Evolutionary conservation across 805 yeast species (phyloP), one percentile per base, ranked within the genome.

Genomic region (Yarrowia bubula): DNA sequence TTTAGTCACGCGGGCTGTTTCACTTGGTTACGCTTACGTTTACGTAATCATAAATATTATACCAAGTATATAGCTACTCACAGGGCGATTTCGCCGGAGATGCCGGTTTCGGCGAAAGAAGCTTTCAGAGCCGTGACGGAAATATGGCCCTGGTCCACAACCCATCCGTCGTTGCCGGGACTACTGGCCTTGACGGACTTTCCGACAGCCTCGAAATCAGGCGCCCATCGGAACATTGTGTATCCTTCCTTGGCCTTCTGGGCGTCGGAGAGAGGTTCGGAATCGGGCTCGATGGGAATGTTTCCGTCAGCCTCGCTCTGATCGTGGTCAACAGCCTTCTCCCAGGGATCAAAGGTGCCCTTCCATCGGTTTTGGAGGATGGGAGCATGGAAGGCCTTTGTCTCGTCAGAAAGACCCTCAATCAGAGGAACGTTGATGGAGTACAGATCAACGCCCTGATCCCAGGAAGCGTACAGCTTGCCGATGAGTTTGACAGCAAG

Each of bases 341-440:
- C 68, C 44, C 69, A 53, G 31, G 71, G 72, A 51, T 73, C 75
- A 73, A 85, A 90, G 8, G 89, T 81, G 0, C 90, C 81, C 1
- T 82, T 80, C 98, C 98, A 95, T 69, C 80, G 77, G 75, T 93
- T 93, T 65, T 85, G 84, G 72, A 91, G 80, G 58, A 93, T 84
- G n/a, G 96, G 92, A 2, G 96, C 87, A 74, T 83, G 90, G 66
- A 80, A 73, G 42, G 88, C 83, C 70, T 83, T 86, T 1, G 96
- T 88, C 14, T 77, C 67, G 3, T 82, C 81, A n/a, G 79, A 70
- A 57, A 90, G 78, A 8, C 78, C 75, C 2, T 79, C 80, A n/a
- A 78, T 76, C 48, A 95, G 78, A 3, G 99, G 98, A 4, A 95
- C 82, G 73, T 93, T 95, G 33, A 95, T 79, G n/a, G 91, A 81